Evolutionary conservation across 805 yeast species (phyloP).

Genomic region (Grigorovia yakushimaensis): DNA sequence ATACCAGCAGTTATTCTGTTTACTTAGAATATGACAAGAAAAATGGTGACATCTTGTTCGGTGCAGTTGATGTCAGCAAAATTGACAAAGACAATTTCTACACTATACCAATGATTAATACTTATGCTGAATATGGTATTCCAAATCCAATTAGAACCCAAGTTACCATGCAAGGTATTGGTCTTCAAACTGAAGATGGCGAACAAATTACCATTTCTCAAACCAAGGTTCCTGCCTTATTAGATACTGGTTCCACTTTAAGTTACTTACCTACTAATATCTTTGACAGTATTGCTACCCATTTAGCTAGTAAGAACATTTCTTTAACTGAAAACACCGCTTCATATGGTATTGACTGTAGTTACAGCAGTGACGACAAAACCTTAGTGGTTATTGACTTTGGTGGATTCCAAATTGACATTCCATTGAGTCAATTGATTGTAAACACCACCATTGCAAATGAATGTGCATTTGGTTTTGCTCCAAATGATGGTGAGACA

Average conservation of each 20-base stretch:
- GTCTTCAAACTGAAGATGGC: slow-evolving; percentile 13
- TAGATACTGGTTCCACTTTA: slow-evolving; percentile 49
- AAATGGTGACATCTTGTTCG: slow-evolving; percentile 55
- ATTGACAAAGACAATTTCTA: slow-evolving; percentile 40
- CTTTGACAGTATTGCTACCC: slow-evolving; percentile 13
- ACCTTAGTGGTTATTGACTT: slow-evolving; percentile 35
- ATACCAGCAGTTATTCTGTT: slow-evolving; percentile 50
- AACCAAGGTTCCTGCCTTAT: slow-evolving; percentile 30
- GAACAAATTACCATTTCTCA: slow-evolving; percentile 15
- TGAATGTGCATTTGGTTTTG: slow-evolving; percentile 38
- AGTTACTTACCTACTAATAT: slow-evolving; percentile 37
- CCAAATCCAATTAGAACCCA: slow-evolving; percentile 15
- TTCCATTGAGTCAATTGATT: slow-evolving; percentile 34
- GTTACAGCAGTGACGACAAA: slow-evolving; percentile 20
- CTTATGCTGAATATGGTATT: slow-evolving; percentile 9
- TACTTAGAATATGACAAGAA: slow-evolving; percentile 40
- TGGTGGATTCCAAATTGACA: slow-evolving; percentile 48
- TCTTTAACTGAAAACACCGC: slow-evolving; percentile 39
- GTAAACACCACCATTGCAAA: slow-evolving; percentile 14
- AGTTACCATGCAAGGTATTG: slow-evolving; percentile 23
- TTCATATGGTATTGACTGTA: slow-evolving; percentile 40
- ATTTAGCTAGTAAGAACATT: slow-evolving; percentile 31
- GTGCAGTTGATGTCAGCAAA: slow-evolving; percentile 60
- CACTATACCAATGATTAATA: slow-evolving; percentile 43
- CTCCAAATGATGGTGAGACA: slow-evolving; percentile 14